Conservation (phyloP, 73 alveolate species). For the Paramecium bursaria region DNA sequence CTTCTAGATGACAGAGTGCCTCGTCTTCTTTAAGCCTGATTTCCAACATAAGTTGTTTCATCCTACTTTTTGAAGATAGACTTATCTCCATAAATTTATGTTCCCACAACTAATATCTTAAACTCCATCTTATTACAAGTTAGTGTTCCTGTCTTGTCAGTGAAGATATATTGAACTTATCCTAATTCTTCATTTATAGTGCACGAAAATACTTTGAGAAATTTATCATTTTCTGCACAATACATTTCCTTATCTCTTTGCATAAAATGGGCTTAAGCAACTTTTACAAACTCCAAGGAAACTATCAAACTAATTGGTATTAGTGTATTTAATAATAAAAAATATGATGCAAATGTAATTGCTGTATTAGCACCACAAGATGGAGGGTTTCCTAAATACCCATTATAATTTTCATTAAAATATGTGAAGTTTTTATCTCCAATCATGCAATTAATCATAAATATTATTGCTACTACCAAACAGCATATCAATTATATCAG, state of each 20-base stretch:
- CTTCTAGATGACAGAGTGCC: slow-evolving; percentile 39
- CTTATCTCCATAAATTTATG: slow-evolving; percentile 67
- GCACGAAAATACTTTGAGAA: slow-evolving; percentile 63
- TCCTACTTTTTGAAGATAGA: slow-evolving; percentile 31
- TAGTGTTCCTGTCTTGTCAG: slow-evolving; percentile 85
- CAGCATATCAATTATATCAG: slow-evolving; percentile 78
- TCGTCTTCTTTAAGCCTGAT: slow-evolving; percentile 56
- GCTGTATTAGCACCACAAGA: slow-evolving; percentile 74
- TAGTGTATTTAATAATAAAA: slow-evolving; percentile 93
- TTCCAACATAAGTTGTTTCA: slow-evolving; percentile 20
- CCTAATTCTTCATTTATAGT: slow-evolving; percentile 85
- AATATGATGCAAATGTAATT: slow-evolving; percentile 90
- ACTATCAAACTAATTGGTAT: slow-evolving; percentile 97
- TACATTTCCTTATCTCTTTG: slow-evolving; percentile 85
- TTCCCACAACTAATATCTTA: slow-evolving; percentile 69
- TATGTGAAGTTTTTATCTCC: background rate
- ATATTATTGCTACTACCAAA: slow-evolving; percentile 64
- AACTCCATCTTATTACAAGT: slow-evolving; percentile 85
- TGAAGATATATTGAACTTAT: slow-evolving; percentile 72
- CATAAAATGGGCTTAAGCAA: slow-evolving; percentile 86
- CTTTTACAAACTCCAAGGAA: slow-evolving; percentile 94
- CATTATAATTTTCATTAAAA: slow-evolving; percentile 52
- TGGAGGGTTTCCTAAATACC: slow-evolving; percentile 63
- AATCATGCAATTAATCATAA: slow-evolving; percentile 32
- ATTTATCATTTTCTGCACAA: slow-evolving; percentile 79